Percentiles rank a stretch among this genome's conserved stretches.
phyloP scores from a whole-genome alignment of 2,329 filamentous ascomycete genomes.

The Aspergillus proliferans region DNA sequence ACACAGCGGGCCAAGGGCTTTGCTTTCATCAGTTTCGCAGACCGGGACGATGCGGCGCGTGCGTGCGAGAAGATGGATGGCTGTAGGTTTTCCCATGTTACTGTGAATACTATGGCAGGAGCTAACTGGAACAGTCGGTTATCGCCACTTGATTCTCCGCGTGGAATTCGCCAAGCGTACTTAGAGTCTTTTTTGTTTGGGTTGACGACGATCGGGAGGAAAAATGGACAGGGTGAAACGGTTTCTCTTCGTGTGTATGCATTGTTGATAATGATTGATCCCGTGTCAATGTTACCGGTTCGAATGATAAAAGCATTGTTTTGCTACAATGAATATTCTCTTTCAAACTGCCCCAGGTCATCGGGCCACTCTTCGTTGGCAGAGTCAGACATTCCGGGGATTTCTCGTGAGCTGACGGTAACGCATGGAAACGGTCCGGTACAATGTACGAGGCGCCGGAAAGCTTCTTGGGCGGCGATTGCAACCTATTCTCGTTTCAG shows the following conservation, averaged over 20 bases:
- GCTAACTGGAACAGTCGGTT: constrained; percentile 36
- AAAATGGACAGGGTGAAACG: not conserved
- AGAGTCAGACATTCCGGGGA: no score
- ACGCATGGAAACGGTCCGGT: not conserved
- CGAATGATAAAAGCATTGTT: no score
- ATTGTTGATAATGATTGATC: not conserved
- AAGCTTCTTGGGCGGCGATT: not conserved
- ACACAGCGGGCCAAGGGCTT: constrained; percentile 96
- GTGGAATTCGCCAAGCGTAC: constrained; percentile 49
- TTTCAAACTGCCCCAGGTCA: no score
- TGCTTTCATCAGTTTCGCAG: constrained; percentile 95
- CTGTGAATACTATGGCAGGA: no score
- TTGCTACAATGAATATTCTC: no score
- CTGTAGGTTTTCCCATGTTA: constrained; percentile 48
- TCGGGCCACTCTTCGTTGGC: no score
- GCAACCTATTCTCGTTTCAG: not conserved
- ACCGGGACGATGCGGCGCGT: constrained; percentile 80
- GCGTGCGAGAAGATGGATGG: constrained; percentile 98
- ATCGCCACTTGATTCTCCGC: constrained; percentile 47
- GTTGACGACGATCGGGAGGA: constrained; percentile 8
- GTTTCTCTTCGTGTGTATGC: not conserved
- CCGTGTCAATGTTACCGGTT: no score
- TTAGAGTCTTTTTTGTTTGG: constrained; percentile 21
- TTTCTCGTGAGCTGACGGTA: not conserved
- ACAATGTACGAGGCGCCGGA: no score